Conservation (phyloP, 306 rosid genomes). For the Pachyrhizus erosus region DNA sequence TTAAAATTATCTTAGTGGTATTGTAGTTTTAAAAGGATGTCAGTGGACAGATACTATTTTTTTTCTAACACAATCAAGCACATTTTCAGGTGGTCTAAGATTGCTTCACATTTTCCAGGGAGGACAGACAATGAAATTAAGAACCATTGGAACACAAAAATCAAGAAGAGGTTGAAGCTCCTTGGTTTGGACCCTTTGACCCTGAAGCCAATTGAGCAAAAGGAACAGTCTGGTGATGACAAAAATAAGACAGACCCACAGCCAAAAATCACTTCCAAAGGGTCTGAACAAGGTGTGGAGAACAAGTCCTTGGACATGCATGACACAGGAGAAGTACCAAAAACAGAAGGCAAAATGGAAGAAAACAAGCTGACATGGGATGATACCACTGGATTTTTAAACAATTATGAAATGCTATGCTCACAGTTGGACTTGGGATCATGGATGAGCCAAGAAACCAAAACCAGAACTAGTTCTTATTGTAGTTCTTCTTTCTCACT, state of each 20-base stretch:
- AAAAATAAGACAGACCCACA: slow-evolving; percentile 13
- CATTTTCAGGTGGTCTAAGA: slow-evolving; percentile 89
- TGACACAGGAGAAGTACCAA: slow-evolving; percentile 28
- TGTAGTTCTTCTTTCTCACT: slow-evolving; percentile 62
- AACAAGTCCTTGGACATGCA: slow-evolving; percentile 30
- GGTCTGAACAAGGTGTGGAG: slow-evolving; percentile 40
- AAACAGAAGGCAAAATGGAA: slow-evolving; percentile 38
- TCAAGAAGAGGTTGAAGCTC: slow-evolving; percentile 82
- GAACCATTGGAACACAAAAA: slow-evolving; percentile 95
- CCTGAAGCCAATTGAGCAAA: slow-evolving; percentile 53
- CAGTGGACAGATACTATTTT: not conserved
- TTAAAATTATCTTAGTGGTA: not conserved
- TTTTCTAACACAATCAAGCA: slow-evolving; percentile 13
- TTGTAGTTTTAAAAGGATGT: not conserved
- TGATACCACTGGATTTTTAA: slow-evolving; percentile 48
- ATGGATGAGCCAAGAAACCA: slow-evolving; percentile 61
- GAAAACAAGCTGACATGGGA: slow-evolving; percentile 44
- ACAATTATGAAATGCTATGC: slow-evolving; percentile 52
- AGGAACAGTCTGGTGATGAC: slow-evolving; percentile 41
- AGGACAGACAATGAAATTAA: slow-evolving; percentile 96
- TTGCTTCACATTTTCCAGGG: slow-evolving; percentile 92
- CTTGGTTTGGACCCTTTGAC: slow-evolving; percentile 73
- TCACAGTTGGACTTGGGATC: slow-evolving; percentile 56
- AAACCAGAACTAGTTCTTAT: slow-evolving; percentile 50
- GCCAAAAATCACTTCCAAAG: slow-evolving; percentile 40